These are phyloP conservation scores for Penicillium bialowiezense DNA, from an alignment of 495 filamentous ascomycete genomes.

Conservation along the genomic window DNA sequence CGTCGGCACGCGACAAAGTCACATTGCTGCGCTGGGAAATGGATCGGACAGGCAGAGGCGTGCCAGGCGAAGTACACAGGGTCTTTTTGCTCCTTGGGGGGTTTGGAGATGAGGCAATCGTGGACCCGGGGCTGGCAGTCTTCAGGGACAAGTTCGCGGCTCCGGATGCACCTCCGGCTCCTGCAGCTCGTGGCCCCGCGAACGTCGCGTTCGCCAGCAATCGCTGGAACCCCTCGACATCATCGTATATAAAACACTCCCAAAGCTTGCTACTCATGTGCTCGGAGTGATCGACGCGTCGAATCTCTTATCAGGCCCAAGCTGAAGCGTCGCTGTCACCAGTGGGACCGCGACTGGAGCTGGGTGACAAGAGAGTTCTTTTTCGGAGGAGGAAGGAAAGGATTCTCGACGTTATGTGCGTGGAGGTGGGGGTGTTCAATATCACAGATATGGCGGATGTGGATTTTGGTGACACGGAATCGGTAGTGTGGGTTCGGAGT, in stretches of 20 bases:
- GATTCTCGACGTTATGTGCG: conserved; percentile 12
- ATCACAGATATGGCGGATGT: conserved; percentile 1
- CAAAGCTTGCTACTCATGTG: conserved; percentile 97
- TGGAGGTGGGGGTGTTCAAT: conserved; percentile 11
- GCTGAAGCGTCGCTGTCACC: conserved; percentile 81
- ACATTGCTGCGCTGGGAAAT: conserved; percentile 13
- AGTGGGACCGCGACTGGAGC: conserved; percentile 72
- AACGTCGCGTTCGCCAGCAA: conserved; percentile 65
- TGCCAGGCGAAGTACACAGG: conserved; percentile 28
- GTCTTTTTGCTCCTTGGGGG: conserved; percentile 39
- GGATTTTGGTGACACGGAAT: conserved; percentile 13
- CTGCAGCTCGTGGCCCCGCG: conserved; percentile 33
- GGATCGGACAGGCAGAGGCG: conserved; percentile 24
- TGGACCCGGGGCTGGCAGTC: conserved; percentile 47
- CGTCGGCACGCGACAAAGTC: conserved; percentile 61
- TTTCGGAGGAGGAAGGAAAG: conserved; percentile 6
- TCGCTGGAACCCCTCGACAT: conserved; percentile 86
- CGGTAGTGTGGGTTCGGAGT: conserved; percentile 16
- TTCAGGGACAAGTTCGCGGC: conserved; percentile 24
- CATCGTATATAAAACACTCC: conserved; percentile 93
- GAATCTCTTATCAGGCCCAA: conserved; percentile 61
- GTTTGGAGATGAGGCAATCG: conserved; percentile 48
- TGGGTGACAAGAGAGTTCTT: conserved; percentile 44
- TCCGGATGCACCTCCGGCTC: conserved; percentile 25
- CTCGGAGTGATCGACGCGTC: conserved; percentile 40